phyloP scores from a whole-genome alignment of 371 early-diverging fungal species.

The Funneliformis caledonium region DNA sequence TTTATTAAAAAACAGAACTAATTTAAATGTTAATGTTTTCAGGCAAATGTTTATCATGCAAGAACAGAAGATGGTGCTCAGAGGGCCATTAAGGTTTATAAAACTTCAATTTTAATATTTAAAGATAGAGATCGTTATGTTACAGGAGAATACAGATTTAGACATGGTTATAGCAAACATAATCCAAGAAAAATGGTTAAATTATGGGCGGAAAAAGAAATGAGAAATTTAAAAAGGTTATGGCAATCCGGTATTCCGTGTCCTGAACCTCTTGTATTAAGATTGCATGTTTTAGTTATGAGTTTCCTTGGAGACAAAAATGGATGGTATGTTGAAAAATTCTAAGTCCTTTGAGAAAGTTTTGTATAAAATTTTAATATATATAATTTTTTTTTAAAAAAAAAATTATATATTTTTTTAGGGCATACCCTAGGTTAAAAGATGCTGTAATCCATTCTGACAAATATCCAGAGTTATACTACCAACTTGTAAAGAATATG shows the following conservation, averaged over 20 bases:
- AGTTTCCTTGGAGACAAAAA: constrained; percentile 90
- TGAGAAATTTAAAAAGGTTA: constrained; percentile 97
- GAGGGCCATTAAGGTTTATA: constrained; percentile 98
- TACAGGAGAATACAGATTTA: constrained; percentile 96
- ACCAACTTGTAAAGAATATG: constrained; percentile 88
- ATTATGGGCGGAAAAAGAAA: constrained; percentile 99
- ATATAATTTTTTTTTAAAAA: not conserved
- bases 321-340: constrained; percentile 68
- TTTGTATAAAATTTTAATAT: not conserved
- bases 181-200: constrained; percentile 99
- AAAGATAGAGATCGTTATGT: constrained; percentile 99
- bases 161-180: constrained; percentile 92
- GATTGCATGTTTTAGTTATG: constrained; percentile 98
- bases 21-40: not conserved
- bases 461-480: constrained; percentile 80
- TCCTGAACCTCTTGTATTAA: constrained; percentile 92
- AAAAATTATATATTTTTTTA: constrained; percentile 13
- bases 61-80: constrained; percentile 83
- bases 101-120: constrained; percentile 98
- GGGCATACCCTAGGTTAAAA: constrained; percentile 93
- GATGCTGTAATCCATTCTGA: constrained; percentile 84
- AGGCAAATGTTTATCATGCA: constrained; percentile 98
- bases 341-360: not conserved
- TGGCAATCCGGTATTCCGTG: constrained; percentile 92
- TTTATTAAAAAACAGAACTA: not conserved